phyloP scores from a whole-genome alignment of 2,329 filamentous ascomycete species.

The Aspergillus eucalypticola region DNA sequence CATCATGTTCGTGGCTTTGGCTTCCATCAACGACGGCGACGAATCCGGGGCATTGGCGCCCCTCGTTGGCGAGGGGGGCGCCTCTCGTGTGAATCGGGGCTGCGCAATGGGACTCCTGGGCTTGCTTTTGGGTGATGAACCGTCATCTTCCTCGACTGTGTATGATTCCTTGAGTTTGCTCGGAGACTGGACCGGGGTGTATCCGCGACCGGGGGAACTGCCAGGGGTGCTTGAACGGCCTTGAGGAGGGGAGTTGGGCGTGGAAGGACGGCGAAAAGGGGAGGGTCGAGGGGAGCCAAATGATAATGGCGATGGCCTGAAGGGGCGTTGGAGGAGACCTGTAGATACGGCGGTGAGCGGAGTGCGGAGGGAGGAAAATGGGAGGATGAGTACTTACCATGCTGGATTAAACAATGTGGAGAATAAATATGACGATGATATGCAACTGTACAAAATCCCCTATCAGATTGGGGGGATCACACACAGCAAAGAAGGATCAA shows the following conservation, averaged over 20 bases:
- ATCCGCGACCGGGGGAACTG: constrained; percentile 44
- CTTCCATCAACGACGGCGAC: constrained; percentile 32
- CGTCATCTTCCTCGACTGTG: constrained; percentile 45
- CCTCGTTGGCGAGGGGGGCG: constrained; percentile 43
- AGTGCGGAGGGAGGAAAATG: neutral
- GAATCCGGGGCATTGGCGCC: constrained; percentile 30
- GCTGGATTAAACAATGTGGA: neutral
- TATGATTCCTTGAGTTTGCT: constrained; percentile 51
- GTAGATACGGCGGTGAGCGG: neutral
- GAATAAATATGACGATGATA: neutral
- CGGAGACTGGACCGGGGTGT: constrained; percentile 47
- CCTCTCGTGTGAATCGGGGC: constrained; percentile 39
- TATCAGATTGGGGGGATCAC: neutral
- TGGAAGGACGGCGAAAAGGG: constrained; percentile 67
- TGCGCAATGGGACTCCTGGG: constrained; percentile 34
- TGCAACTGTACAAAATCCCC: too few relatives aligned
- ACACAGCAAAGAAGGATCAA: neutral
- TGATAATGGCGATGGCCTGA: constrained; percentile 71
- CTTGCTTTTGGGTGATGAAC: constrained; percentile 22
- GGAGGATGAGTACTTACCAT: constrained; percentile 20
- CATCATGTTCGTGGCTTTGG: constrained; percentile 25
- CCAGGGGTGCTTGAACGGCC: constrained; percentile 50
- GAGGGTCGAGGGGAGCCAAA: constrained; percentile 71
- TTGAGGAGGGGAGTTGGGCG: constrained; percentile 63
- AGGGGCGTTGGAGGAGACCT: constrained; percentile 56